Conservation (phyloP, 192 early-diverging fungal species). For the Chytriomyces sp. region DNA sequence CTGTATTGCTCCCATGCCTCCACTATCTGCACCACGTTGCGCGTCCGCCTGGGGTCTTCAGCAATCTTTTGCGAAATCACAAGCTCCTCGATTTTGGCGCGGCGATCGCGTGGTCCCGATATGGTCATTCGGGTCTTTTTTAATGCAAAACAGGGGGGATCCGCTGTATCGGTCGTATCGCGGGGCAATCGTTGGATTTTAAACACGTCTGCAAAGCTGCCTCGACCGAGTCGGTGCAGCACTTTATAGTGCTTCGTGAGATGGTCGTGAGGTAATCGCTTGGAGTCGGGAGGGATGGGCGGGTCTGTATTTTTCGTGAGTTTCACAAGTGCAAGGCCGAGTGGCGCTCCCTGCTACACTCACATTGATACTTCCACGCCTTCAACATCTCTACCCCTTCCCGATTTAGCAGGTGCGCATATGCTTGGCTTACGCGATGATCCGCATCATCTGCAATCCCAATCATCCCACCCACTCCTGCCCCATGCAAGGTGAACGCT, state of each 20-base stretch:
- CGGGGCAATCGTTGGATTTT: conserved; percentile 69
- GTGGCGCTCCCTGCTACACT: no score
- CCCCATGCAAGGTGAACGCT: neutral
- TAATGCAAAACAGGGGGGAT: conserved; percentile 65
- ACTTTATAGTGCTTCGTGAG: conserved; percentile 73
- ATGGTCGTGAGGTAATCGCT: conserved; percentile 54
- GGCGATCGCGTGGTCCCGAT: conserved; percentile 67
- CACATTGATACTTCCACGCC: conserved; percentile 1
- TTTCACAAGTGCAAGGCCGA: no score
- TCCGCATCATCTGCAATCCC: neutral
- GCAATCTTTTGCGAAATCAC: conserved; percentile 72
- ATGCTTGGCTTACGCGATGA: neutral
- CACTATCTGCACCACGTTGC: conserved; percentile 70
- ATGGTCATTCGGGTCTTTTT: conserved; percentile 77
- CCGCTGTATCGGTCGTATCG: conserved; percentile 34
- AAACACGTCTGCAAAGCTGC: conserved; percentile 79
- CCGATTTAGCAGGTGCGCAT: conserved; percentile 3
- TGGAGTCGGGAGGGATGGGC: neutral
- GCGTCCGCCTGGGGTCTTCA: no score
- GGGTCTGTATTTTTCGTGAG: neutral
- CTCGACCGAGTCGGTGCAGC: conserved; percentile 67
- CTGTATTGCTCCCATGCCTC: conserved; percentile 93
- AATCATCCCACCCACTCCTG: neutral
- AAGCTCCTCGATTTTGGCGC: conserved; percentile 77
- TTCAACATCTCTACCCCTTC: neutral